phyloP scores from a whole-genome alignment of 495 filamentous ascomycete species.

The Hypomontagnella monticulosa region DNA sequence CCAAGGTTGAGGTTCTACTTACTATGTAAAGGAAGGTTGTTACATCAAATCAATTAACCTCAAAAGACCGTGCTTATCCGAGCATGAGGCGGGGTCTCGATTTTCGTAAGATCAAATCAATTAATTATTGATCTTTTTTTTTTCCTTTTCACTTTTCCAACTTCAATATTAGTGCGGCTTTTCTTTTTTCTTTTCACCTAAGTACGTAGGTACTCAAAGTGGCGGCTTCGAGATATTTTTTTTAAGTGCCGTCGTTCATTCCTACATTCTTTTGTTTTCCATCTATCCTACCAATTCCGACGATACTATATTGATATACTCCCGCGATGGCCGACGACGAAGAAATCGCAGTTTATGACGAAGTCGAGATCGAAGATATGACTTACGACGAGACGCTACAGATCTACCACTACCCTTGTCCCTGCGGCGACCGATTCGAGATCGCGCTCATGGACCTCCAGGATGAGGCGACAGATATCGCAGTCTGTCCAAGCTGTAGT shows the following conservation, averaged over 20 bases:
- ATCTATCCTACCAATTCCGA: no score
- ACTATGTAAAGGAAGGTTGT: no score
- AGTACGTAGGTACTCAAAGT: no score
- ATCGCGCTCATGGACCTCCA: slow-evolving; percentile 85
- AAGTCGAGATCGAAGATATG: slow-evolving; percentile 99
- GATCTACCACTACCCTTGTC: slow-evolving; percentile 95
- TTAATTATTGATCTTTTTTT: background rate
- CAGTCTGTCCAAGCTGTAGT: slow-evolving; percentile 94
- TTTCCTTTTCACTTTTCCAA: background rate
- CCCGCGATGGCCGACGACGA: slow-evolving; percentile 72
- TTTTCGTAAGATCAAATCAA: slow-evolving; percentile 14
- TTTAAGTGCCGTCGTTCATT: no score
- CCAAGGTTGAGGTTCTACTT: no score
- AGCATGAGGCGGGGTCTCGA: slow-evolving; percentile 19
- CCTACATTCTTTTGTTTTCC: no score
- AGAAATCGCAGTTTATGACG: slow-evolving; percentile 85
- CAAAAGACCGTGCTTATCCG: slow-evolving; percentile 28
- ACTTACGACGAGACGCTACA: slow-evolving; percentile 84
- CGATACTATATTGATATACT: background rate
- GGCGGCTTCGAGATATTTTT: no score
- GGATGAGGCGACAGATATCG: slow-evolving; percentile 85
- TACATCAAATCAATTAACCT: slow-evolving; percentile 32
- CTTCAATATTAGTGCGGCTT: no score
- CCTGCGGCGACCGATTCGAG: slow-evolving; percentile 97
- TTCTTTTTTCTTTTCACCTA: background rate